A percentile compares a stretch with the other conserved stretches of the same genome.
phyloP scores from a whole-genome alignment of 768 basidiomycete species.

The Mycena galopus region DNA sequence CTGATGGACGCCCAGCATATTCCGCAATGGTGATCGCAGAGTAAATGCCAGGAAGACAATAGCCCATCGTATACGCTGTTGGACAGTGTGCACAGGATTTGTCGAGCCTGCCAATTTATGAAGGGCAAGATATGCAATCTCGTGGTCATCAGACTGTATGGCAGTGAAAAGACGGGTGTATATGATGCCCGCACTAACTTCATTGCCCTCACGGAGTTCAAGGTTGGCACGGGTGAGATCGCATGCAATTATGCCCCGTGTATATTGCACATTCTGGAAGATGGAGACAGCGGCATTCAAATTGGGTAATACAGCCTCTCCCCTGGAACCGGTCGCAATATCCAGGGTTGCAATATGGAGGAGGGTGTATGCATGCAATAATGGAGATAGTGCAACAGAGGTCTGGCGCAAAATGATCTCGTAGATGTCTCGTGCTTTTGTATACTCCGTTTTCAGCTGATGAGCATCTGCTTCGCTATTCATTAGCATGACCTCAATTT shows the following conservation, averaged over 20 bases:
- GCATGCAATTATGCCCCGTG: not conserved
- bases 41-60: not conserved
- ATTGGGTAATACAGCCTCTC: not conserved
- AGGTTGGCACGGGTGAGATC: not conserved
- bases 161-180: not conserved
- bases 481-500: not conserved
- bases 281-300: not conserved
- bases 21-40: not conserved
- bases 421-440: not conserved
- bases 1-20: not conserved
- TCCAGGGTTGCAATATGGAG: not conserved
- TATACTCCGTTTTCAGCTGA: constrained; percentile 6
- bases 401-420: not conserved
- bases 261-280: not conserved
- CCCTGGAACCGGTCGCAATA: not conserved
- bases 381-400: not conserved
- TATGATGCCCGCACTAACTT: not conserved
- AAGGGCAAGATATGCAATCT: not conserved
- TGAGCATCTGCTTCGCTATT: not conserved
- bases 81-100: not conserved
- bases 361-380: not conserved
- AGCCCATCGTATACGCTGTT: not conserved
- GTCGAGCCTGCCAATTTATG: not conserved
- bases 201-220: not conserved
- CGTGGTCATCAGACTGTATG: not conserved